Conservation (phyloP, 1,139 yeast species). For the Hanseniaspora uvarum region DNA sequence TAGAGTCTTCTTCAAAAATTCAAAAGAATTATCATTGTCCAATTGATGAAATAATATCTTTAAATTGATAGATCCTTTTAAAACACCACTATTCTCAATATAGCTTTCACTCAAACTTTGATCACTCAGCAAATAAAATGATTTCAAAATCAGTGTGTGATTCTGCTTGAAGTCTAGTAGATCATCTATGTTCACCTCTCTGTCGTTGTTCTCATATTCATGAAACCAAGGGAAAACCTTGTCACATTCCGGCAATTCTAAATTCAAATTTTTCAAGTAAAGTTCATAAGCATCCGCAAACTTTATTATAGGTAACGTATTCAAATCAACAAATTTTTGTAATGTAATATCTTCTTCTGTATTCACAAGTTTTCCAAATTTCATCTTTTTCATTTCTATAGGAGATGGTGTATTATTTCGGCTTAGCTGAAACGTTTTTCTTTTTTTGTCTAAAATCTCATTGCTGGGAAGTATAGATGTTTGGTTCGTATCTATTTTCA, state of each 20-base stretch:
- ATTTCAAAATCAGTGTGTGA: conserved; percentile 8
- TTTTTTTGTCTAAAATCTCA: conserved; percentile 8
- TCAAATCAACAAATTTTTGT: neutral
- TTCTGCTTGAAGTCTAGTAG: neutral
- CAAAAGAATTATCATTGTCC: conserved; percentile 13
- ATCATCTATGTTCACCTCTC: neutral
- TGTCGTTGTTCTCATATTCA: neutral
- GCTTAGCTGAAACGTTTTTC: conserved; percentile 1
- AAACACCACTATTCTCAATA: conserved; percentile 37
- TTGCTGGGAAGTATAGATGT: neutral
- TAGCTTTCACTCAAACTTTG: neutral
- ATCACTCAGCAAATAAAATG: conserved; percentile 1
- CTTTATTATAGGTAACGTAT: neutral
- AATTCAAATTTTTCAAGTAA: neutral
- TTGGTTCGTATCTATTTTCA: neutral
- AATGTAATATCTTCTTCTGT: neutral
- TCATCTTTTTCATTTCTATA: conserved; percentile 7
- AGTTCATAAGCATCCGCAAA: conserved; percentile 5
- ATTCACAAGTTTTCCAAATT: neutral
- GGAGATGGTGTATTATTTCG: conserved; percentile 13
- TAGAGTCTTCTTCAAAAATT: conserved; percentile 22
- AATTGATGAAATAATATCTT: conserved; percentile 42
- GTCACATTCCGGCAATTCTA: conserved; percentile 3
- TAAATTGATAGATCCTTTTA: conserved; percentile 55
- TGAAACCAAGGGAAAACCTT: conserved; percentile 13